Percentiles rank a stretch among this genome's conserved stretches.
Conservation (phyloP, 192 early-diverging fungal genomes). For the Linnemannia exigua region DNA sequence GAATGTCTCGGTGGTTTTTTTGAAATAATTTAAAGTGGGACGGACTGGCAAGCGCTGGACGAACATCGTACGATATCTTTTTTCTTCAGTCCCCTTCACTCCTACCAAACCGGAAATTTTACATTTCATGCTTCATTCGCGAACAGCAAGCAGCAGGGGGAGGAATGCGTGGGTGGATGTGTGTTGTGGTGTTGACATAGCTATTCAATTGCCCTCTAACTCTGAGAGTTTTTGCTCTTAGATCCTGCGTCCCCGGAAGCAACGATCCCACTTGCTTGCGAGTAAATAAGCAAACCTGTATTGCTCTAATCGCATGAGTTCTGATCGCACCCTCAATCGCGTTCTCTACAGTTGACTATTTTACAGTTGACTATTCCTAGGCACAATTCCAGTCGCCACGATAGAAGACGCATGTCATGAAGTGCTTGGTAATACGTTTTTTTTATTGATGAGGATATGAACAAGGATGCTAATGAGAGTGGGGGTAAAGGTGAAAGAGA, state of each 20-base stretch:
- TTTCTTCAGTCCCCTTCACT: too few species aligned
- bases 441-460: neutral
- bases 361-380: neutral
- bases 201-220: too few species aligned
- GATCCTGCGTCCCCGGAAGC: too few species aligned
- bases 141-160: neutral
- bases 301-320: too few species aligned
- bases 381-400: neutral
- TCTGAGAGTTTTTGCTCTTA: too few species aligned
- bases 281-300: too few species aligned
- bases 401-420: neutral
- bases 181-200: too few species aligned
- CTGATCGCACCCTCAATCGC: too few species aligned
- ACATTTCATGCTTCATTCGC: conserved; percentile 12
- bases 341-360: too few species aligned
- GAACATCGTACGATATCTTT: neutral
- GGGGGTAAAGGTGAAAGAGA: neutral
- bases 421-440: neutral
- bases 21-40: neutral
- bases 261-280: too few species aligned
- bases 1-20: neutral
- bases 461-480: neutral
- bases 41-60: neutral
- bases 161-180: too few species aligned
- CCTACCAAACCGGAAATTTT: neutral